These are phyloP conservation scores for Exophiala bonariae DNA, from an alignment of 2,329 filamentous ascomycete species.

Conservation along the genomic window DNA sequence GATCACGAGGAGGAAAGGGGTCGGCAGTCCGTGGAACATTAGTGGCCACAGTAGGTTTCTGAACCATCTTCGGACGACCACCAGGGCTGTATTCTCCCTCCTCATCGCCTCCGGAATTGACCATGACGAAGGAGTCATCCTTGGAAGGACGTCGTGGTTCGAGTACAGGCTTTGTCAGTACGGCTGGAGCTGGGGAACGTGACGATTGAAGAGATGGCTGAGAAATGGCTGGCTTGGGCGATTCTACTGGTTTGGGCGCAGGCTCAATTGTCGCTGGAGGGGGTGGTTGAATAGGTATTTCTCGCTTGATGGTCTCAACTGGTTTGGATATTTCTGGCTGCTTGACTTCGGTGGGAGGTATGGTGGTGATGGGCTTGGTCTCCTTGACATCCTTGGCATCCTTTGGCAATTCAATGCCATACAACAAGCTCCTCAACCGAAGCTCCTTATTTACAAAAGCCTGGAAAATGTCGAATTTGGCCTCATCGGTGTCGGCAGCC, in stretches of 20 bases:
- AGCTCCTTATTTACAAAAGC: constrained; percentile 50
- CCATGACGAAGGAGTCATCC: constrained; percentile 17
- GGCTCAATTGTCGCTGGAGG: too few species aligned
- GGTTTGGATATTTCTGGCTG: not conserved
- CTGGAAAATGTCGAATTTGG: constrained; percentile 55
- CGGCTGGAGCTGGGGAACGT: not conserved
- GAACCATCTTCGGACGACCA: constrained; percentile 48
- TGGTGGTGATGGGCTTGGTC: constrained; percentile 18
- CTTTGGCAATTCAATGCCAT: constrained; percentile 47
- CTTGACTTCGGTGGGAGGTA: constrained; percentile 9
- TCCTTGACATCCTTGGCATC: constrained; percentile 18
- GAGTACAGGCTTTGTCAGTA: not conserved
- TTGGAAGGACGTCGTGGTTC: not conserved
- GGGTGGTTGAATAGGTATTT: not conserved
- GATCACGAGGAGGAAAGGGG: constrained; percentile 3
- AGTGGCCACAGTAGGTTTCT: not conserved
- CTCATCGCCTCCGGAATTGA: constrained; percentile 29
- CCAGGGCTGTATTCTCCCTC: constrained; percentile 52
- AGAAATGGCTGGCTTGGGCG: not conserved
- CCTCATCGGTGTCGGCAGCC: constrained; percentile 46
- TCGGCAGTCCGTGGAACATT: not conserved
- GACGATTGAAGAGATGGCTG: not conserved
- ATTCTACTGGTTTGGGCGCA: not conserved
- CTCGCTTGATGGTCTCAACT: not conserved
- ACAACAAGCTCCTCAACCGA: constrained; percentile 48